phyloP scores from a whole-genome alignment of 345 rosid species.

The Gossypium arboreum region DNA sequence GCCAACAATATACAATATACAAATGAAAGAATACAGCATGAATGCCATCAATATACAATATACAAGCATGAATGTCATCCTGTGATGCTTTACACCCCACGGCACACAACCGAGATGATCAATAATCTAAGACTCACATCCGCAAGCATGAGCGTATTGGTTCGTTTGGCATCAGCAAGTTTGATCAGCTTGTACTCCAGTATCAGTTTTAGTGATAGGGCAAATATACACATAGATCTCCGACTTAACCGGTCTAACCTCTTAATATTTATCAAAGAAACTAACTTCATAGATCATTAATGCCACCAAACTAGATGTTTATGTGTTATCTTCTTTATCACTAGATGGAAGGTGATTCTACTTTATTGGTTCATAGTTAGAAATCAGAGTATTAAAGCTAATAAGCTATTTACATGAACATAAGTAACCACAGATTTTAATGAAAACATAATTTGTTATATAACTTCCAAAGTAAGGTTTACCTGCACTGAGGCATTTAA shows the following conservation, averaged over 20 bases:
- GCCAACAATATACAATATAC: no score
- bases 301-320: no score
- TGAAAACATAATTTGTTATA: neutral
- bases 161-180: neutral
- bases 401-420: neutral
- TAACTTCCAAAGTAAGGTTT: constrained; percentile 4
- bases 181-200: neutral
- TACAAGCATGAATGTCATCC: no score
- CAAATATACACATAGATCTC: constrained; percentile 21
- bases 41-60: no score
- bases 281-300: no score
- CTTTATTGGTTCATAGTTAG: no score
- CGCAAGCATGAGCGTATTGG: neutral
- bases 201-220: neutral
- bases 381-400: neutral
- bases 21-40: neutral
- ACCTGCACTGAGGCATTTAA: constrained; percentile 31
- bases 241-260: neutral
- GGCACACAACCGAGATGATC: no score
- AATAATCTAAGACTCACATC: no score
- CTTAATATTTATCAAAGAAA: no score
- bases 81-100: no score
- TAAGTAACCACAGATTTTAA: constrained; percentile 2
- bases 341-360: no score
- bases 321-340: no score